Conservation (phyloP, 1,284 basidiomycete genomes). For the Puccinia sorghi region DNA sequence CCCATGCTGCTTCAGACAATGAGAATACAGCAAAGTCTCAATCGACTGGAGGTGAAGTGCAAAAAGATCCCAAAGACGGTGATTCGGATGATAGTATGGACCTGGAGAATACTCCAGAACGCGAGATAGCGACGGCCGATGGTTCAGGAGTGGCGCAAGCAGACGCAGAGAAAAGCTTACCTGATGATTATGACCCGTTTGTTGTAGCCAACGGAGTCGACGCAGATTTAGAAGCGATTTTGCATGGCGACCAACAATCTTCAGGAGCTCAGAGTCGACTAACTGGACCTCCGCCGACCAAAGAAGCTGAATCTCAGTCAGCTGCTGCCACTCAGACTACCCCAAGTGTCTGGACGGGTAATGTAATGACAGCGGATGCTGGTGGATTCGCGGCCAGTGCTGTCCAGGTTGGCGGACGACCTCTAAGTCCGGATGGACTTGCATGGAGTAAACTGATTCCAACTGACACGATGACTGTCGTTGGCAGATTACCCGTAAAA, state of each 20-base stretch:
- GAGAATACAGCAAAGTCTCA: constrained; percentile 1
- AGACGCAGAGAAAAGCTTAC: constrained; percentile 15
- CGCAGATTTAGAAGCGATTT: constrained; percentile 48
- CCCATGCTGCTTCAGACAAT: constrained; percentile 14
- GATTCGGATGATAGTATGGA: constrained; percentile 44
- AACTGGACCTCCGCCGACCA: constrained; percentile 7
- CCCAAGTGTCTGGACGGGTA: constrained; percentile 54
- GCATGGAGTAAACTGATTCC: constrained; percentile 55
- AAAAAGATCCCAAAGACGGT: constrained; percentile 22
- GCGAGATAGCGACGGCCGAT: neutral
- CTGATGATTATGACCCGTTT: constrained; percentile 50
- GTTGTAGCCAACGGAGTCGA: constrained; percentile 41
- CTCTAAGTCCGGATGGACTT: constrained; percentile 51
- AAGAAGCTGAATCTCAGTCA: constrained; percentile 12
- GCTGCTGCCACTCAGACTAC: constrained; percentile 25
- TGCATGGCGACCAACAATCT: constrained; percentile 41
- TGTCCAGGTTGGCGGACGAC: constrained; percentile 55
- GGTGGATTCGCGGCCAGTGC: constrained; percentile 55
- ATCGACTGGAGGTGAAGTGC: neutral
- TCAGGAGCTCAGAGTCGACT: constrained; percentile 4
- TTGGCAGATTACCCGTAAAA: constrained; percentile 54
- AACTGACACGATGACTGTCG: constrained; percentile 51
- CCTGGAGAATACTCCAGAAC: constrained; percentile 44
- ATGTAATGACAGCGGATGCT: constrained; percentile 55
- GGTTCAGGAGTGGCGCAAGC: neutral